phyloP scores from a whole-genome alignment of 805 yeast genomes.

The Yarrowia phangngaensis region DNA sequence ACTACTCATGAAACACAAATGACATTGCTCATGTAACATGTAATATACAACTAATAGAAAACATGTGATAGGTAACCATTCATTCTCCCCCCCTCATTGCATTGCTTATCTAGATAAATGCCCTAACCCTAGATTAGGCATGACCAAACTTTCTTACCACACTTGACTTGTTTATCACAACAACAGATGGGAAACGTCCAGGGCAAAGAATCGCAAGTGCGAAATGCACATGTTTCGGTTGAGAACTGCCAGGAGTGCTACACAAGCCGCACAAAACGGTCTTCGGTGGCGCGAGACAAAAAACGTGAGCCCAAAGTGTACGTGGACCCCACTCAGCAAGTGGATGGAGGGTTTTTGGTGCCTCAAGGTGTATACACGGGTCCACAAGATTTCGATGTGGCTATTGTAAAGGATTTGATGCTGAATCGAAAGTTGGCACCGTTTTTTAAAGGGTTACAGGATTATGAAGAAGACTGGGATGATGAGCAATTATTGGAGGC shows the following conservation, averaged over 20 bases:
- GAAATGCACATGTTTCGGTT: conserved; percentile 11
- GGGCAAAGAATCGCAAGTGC: conserved; percentile 15
- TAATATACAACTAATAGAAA: no score
- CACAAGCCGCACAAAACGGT: background rate
- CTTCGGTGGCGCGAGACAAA: conserved; percentile 9
- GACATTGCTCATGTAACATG: no score
- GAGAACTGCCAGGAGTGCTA: conserved; percentile 18
- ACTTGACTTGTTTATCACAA: conserved; percentile 1
- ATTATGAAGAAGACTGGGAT: conserved; percentile 66
- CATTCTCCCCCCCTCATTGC: no score
- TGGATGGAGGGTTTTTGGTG: conserved; percentile 92
- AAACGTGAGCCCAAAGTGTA: conserved; percentile 15
- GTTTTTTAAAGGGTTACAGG: conserved; percentile 84
- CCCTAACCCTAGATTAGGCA: conserved; percentile 25
- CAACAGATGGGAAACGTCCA: conserved; percentile 27
- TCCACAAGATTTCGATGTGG: conserved; percentile 70
- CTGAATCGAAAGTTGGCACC: conserved; percentile 76
- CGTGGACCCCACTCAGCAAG: conserved; percentile 37
- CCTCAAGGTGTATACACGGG: conserved; percentile 84
- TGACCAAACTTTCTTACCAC: conserved; percentile 5
- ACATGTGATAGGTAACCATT: no score
- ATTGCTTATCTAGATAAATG: no score
- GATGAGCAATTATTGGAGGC: conserved; percentile 59
- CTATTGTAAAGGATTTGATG: conserved; percentile 67
- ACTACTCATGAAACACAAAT: no score